A percentile compares a stretch with the other conserved stretches of the same genome.
Evolutionary conservation across 352 stramenopile species (phyloP).

Genomic region (Phytophthora fragariae): DNA sequence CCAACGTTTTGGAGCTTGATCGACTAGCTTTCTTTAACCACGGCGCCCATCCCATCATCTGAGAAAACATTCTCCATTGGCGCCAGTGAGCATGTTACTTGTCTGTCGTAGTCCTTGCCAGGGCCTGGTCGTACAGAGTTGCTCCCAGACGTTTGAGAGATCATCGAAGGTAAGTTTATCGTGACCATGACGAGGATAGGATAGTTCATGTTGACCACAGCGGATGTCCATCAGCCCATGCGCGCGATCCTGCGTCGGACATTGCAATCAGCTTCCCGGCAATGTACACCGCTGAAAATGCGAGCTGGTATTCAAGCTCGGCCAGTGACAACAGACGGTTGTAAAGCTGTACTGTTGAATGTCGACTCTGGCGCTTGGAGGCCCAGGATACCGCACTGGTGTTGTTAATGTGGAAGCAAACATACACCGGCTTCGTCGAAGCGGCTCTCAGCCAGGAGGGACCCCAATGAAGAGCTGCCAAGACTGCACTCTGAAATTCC

Average conservation of each 20-base stretch:
- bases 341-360: constrained; percentile 9
- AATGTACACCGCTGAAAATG: constrained; percentile 31
- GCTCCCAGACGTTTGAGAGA: background rate
- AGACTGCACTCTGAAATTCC: constrained; percentile 19
- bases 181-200: background rate
- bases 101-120: background rate
- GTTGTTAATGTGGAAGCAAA: constrained; percentile 30
- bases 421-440: background rate
- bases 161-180: background rate
- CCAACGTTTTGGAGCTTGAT: too few species aligned
- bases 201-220: background rate
- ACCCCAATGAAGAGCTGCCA: background rate
- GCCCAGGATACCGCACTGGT: constrained; percentile 22
- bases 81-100: too few species aligned
- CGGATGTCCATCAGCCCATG: background rate
- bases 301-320: constrained; percentile 22
- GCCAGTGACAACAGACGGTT: constrained; percentile 25
- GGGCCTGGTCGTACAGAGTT: background rate
- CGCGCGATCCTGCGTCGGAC: constrained; percentile 18
- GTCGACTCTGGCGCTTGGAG: background rate
- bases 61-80: too few species aligned
- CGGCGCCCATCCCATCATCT: too few species aligned
- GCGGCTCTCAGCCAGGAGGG: too few species aligned
- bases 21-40: too few species aligned
- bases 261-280: constrained; percentile 21